These are phyloP conservation scores for Pueraria montana DNA, from an alignment of 306 rosid species.

Conservation along the genomic window DNA sequence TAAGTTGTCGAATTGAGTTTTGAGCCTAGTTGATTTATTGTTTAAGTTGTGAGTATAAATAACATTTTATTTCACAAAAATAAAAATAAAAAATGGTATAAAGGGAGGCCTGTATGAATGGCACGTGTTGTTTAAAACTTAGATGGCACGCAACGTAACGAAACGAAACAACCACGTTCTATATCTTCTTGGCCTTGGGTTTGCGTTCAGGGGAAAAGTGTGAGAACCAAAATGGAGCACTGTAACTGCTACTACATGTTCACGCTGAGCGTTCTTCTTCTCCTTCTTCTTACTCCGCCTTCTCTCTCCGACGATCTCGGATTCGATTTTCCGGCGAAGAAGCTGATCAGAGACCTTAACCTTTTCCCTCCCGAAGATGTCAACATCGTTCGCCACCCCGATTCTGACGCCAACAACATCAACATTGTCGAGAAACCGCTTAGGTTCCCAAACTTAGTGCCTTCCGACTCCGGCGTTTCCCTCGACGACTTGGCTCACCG, in stretches of 20 bases:
- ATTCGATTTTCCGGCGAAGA: slow-evolving; percentile 51
- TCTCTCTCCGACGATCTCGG: slow-evolving; percentile 48
- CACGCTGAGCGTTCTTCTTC: slow-evolving; percentile 25
- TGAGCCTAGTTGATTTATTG: no score
- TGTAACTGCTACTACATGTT: slow-evolving; percentile 5
- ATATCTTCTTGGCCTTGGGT: background rate
- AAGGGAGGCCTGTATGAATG: no score
- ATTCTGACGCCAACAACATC: slow-evolving; percentile 49
- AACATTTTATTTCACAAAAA: no score
- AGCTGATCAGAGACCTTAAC: slow-evolving; percentile 73
- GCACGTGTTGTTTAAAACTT: no score
- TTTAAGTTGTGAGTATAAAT: no score
- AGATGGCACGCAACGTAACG: slow-evolving; percentile 25
- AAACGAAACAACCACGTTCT: background rate
- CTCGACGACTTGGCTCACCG: slow-evolving; percentile 86
- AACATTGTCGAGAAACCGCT: slow-evolving; percentile 79
- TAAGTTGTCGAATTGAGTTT: no score
- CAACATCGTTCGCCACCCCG: slow-evolving; percentile 59
- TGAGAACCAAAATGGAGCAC: slow-evolving; percentile 50
- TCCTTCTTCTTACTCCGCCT: slow-evolving; percentile 43
- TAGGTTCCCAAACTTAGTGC: slow-evolving; percentile 63
- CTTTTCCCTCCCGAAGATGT: slow-evolving; percentile 71
- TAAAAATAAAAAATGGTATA: no score
- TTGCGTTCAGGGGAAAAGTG: background rate
- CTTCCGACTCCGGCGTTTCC: slow-evolving; percentile 60